Evolutionary conservation across 2,329 filamentous ascomycete species (phyloP).

Genomic region (Alternaria sp.): DNA sequence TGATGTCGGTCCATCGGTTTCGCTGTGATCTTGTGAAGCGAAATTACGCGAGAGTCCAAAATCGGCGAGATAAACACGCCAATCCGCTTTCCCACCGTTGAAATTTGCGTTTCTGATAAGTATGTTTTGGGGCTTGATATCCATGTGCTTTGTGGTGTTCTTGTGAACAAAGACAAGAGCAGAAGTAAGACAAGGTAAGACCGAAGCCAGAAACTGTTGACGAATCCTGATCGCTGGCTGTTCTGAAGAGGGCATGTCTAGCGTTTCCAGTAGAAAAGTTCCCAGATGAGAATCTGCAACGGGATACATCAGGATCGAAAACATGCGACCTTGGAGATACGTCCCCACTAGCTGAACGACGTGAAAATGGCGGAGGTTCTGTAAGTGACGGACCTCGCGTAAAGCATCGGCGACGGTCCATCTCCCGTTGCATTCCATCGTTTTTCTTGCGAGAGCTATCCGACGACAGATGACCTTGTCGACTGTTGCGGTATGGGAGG

Average conservation of each 20-base stretch:
- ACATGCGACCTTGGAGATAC: constrained; percentile 15
- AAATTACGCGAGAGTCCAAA: constrained; percentile 29
- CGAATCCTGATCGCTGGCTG: too few relatives aligned
- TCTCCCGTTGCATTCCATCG: constrained; percentile 16
- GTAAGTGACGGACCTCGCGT: constrained; percentile 23
- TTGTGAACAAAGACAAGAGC: constrained; percentile 8
- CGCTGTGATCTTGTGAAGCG: constrained; percentile 11
- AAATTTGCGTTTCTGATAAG: background rate
- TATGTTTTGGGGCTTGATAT: constrained; percentile 31
- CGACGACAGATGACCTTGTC: constrained; percentile 24
- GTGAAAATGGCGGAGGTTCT: constrained; percentile 21
- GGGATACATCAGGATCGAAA: constrained; percentile 30
- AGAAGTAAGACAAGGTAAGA: background rate
- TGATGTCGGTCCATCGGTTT: constrained; percentile 23
- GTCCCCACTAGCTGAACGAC: constrained; percentile 27
- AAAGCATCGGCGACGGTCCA: constrained; percentile 12
- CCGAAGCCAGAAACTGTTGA: background rate
- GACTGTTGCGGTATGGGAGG: constrained; percentile 13
- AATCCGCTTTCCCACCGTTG: too few relatives aligned
- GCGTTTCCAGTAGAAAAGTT: constrained; percentile 17
- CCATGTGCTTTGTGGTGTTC: constrained; percentile 23
- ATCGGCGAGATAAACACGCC: constrained; percentile 25
- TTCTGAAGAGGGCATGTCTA: background rate
- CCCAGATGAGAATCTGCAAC: constrained; percentile 19
- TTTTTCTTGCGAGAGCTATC: constrained; percentile 24